Evolutionary conservation across 176 grass and related monocot genomes (phyloP), one percentile per base, ranked within the genome.

Genomic region (Triticum aestivum): DNA sequence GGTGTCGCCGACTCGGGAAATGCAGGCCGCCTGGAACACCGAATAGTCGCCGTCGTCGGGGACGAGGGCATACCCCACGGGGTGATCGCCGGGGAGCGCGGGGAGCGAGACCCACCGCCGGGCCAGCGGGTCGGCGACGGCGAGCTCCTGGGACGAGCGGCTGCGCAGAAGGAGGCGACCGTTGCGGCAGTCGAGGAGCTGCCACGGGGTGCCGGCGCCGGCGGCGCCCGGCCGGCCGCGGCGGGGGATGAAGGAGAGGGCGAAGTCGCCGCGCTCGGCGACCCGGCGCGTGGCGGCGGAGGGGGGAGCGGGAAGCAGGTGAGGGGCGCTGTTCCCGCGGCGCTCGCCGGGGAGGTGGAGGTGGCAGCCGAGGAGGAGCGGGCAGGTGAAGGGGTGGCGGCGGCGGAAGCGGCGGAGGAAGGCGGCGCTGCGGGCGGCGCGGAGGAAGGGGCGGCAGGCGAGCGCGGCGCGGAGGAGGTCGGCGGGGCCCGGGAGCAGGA

Each of bases 391-490:
- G 24, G 68, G 59, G 68, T 86, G 88, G 52, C 58, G 88, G 83
- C 88, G 83, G 63, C 88, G 88, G 88, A 90, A 90, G 51, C 78
- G 88, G 83, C 83, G 88, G 63, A 90, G 88, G 63, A 90, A 86
- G 29, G 72, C 37, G 63, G 63, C 71, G 83, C 65, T 86, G 78
- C 83, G 88, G 63, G 38, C 83, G 7, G 78, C 78, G 78, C 15
- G 47, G 62, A 86, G 88, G 88, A 89, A 89, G 35, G 70, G 62
- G 37, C 45, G 86, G 71, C 83, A 89, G 70, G 88, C 70, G 78
- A 84, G 78, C 13, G 83, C 37, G 15, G 83, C 37, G 78, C 83
- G 78, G 62, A 81, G 35, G 62, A 89, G 78, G 51, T 86, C 83
- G 37, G 64, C 62, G 34, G 78, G 38, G 18, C 37, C 6, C 5